Conservation (phyloP, 202 grass and related monocot species). For the Schoenoplectus tabernaemontani region DNA sequence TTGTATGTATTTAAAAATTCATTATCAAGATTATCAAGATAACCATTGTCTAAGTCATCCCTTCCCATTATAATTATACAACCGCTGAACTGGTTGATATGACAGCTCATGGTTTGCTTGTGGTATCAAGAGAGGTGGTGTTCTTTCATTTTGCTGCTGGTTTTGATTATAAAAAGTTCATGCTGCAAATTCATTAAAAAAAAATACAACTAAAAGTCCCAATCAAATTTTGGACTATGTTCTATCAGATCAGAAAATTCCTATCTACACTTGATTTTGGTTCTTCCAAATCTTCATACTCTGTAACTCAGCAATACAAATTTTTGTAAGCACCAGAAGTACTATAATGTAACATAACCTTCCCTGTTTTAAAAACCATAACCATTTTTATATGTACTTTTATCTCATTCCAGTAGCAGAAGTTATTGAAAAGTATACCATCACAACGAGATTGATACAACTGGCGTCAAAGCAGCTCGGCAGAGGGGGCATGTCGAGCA, state of each 20-base stretch:
- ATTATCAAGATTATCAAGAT: too few relatives aligned
- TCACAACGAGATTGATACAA: not conserved
- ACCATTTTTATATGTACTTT: too few relatives aligned
- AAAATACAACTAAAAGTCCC: not conserved
- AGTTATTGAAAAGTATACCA: not conserved
- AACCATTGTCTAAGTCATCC: too few relatives aligned
- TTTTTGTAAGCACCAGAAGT: too few relatives aligned
- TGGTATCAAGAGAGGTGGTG: not conserved
- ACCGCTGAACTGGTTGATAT: not conserved
- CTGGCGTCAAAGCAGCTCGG: slow-evolving; percentile 2
- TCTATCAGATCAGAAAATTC: not conserved
- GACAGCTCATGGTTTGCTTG: not conserved
- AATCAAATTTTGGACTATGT: not conserved
- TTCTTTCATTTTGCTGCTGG: not conserved
- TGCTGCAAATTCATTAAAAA: not conserved
- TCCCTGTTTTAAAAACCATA: too few relatives aligned
- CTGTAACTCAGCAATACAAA: too few relatives aligned
- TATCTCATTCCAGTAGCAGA: too few relatives aligned
- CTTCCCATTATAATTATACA: not conserved
- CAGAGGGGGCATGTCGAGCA: slow-evolving; percentile 24
- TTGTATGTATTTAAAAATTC: too few relatives aligned
- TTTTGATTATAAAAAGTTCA: not conserved
- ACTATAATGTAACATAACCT: too few relatives aligned
- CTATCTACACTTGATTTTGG: not conserved
- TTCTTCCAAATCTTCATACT: not conserved